phyloP scores from a whole-genome alignment of 2,329 filamentous ascomycete genomes.

The Apiospora pterosperma region DNA sequence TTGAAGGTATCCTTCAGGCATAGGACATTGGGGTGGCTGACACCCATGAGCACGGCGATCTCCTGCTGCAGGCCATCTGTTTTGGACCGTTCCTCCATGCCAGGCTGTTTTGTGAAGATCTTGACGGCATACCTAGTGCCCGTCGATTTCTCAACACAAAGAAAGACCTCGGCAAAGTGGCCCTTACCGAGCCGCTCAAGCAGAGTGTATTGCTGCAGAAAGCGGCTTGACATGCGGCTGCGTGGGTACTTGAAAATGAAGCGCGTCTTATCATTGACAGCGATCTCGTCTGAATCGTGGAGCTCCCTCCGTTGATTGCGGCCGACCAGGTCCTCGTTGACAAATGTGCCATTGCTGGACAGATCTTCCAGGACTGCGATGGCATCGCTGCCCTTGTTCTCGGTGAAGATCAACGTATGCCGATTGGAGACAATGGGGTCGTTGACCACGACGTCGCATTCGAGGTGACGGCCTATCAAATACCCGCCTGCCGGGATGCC shows the following conservation, averaged over 20 bases:
- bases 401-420: conserved; percentile 67
- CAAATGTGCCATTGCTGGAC: conserved; percentile 93
- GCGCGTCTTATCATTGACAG: conserved; percentile 76
- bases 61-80: conserved; percentile 89
- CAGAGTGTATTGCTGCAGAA: conserved; percentile 82
- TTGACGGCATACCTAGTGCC: conserved; percentile 89
- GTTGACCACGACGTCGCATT: conserved; percentile 79
- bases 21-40: conserved; percentile 88
- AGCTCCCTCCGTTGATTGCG: conserved; percentile 89
- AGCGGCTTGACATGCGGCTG: conserved; percentile 68
- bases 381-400: conserved; percentile 55
- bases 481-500: conserved; percentile 75
- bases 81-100: conserved; percentile 79
- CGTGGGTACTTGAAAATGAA: conserved; percentile 92
- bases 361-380: conserved; percentile 85
- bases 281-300: conserved; percentile 86
- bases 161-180: conserved; percentile 90
- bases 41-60: conserved; percentile 94
- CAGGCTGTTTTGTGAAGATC: conserved; percentile 82
- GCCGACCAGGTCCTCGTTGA: conserved; percentile 88
- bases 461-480: conserved; percentile 85
- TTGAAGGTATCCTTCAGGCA: conserved; percentile 95
- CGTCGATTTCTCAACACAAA: conserved; percentile 81
- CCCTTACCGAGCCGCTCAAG: conserved; percentile 87
- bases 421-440: conserved; percentile 84